Conservation (phyloP, 495 filamentous ascomycete genomes). For the Penicillium nucicola region DNA sequence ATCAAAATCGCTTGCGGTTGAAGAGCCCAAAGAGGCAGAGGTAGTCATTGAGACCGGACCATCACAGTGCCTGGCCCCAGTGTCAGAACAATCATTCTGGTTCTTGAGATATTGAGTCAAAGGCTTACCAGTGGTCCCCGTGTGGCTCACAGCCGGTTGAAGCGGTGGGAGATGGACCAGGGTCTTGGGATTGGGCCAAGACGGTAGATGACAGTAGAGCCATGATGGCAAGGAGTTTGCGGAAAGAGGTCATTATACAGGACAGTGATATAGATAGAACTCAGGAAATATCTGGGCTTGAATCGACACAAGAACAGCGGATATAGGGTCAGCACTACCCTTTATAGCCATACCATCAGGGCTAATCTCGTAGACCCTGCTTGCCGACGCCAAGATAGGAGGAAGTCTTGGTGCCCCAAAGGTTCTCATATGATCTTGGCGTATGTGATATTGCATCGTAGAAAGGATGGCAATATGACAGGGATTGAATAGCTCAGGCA, state of each 20-base stretch:
- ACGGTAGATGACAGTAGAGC: slow-evolving; percentile 12
- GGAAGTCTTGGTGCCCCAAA: slow-evolving; percentile 21
- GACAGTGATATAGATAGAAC: neutral
- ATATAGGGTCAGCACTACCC: too few species aligned
- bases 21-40: slow-evolving; percentile 1
- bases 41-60: slow-evolving; percentile 16
- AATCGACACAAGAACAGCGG: too few species aligned
- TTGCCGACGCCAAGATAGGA: slow-evolving; percentile 9
- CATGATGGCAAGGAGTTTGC: slow-evolving; percentile 11
- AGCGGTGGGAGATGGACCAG: slow-evolving; percentile 28
- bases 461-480: too few species aligned
- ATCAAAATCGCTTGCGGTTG: neutral
- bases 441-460: neutral
- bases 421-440: slow-evolving; percentile 12
- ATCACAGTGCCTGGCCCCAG: slow-evolving; percentile 1
- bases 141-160: slow-evolving; percentile 31
- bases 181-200: slow-evolving; percentile 8
- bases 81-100: neutral
- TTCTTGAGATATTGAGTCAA: too few species aligned
- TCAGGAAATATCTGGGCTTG: too few species aligned
- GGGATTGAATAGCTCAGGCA: too few species aligned
- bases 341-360: neutral
- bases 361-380: too few species aligned
- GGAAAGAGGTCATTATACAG: neutral
- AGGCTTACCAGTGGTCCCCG: slow-evolving; percentile 28